phyloP scores from a whole-genome alignment of 306 rosid genomes.

The Trifolium pratense region DNA sequence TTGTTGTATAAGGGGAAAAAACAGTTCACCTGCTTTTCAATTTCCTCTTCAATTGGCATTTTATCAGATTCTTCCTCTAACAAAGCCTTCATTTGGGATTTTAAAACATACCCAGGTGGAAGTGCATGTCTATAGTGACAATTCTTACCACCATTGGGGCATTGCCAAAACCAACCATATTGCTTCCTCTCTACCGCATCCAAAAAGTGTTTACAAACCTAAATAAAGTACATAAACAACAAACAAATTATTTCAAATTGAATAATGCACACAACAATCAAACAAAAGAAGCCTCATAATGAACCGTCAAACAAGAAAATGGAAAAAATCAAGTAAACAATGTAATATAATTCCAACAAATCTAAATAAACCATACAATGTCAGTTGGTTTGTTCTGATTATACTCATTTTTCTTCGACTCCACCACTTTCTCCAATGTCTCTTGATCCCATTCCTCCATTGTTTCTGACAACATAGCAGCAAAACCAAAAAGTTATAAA shows the following conservation, averaged over 20 bases:
- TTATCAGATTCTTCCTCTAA: slow-evolving; percentile 77
- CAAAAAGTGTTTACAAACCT: slow-evolving; percentile 66
- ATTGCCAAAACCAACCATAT: slow-evolving; percentile 95
- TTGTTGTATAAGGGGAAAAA: background rate
- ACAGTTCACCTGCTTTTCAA: slow-evolving; percentile 78
- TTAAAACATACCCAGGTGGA: slow-evolving; percentile 89
- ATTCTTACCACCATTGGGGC: slow-evolving; percentile 90
- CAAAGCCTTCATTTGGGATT: slow-evolving; percentile 98
- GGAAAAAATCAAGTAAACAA: slow-evolving; percentile 14
- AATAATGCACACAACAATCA: slow-evolving; percentile 25
- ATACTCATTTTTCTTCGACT: slow-evolving; percentile 80
- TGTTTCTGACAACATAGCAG: slow-evolving; percentile 54
- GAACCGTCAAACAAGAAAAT: background rate
- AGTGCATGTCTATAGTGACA: slow-evolving; percentile 99
- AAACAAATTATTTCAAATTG: background rate
- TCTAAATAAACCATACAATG: slow-evolving; percentile 59
- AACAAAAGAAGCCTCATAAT: background rate
- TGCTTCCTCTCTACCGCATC: slow-evolving; percentile 98
- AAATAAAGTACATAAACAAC: slow-evolving; percentile 28
- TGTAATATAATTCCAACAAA: slow-evolving; percentile 19
- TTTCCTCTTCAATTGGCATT: slow-evolving; percentile 85
- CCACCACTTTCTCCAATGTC: slow-evolving; percentile 90
- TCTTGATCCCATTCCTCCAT: slow-evolving; percentile 99
- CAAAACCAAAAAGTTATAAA: slow-evolving; percentile 8
- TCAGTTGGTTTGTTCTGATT: slow-evolving; percentile 97